A percentile compares a stretch with the other conserved stretches of the same genome.
These are phyloP conservation scores for Przewalskia tangutica DNA, from an alignment of 257 asterid species.

Conservation along the genomic window DNA sequence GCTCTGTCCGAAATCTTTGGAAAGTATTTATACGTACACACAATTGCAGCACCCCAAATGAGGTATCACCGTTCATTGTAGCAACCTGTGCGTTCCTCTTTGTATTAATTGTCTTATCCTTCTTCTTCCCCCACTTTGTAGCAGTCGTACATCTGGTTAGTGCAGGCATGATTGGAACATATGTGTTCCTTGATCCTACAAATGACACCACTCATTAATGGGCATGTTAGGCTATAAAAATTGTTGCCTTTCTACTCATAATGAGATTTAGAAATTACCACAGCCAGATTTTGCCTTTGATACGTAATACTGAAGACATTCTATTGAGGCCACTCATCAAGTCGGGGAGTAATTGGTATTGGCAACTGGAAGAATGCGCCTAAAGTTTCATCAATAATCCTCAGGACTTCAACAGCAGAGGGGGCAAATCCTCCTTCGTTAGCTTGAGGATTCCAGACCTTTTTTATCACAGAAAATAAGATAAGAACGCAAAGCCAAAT, in stretches of 20 bases:
- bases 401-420: constrained; percentile 80
- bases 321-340: constrained; percentile 72
- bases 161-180: constrained; percentile 82
- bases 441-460: constrained; percentile 84
- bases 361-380: constrained; percentile 91
- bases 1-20: constrained; percentile 60
- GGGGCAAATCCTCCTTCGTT: constrained; percentile 82
- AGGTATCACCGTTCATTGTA: constrained; percentile 51
- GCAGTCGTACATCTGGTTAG: constrained; percentile 72
- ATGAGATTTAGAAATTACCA: constrained; percentile 39
- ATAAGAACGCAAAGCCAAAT: not conserved
- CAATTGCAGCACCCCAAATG: constrained; percentile 59
- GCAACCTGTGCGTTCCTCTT: constrained; percentile 72
- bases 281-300: constrained; percentile 81
- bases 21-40: constrained; percentile 84
- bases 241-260: not conserved
- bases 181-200: constrained; percentile 71
- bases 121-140: constrained; percentile 67
- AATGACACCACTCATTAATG: not conserved
- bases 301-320: constrained; percentile 75
- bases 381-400: constrained; percentile 75
- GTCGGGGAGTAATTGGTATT: constrained; percentile 87
- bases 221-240: not conserved
- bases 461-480: constrained; percentile 13
- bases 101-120: constrained; percentile 45